Conservation (phyloP, 306 rosid species). For the Malus sieversii region DNA sequence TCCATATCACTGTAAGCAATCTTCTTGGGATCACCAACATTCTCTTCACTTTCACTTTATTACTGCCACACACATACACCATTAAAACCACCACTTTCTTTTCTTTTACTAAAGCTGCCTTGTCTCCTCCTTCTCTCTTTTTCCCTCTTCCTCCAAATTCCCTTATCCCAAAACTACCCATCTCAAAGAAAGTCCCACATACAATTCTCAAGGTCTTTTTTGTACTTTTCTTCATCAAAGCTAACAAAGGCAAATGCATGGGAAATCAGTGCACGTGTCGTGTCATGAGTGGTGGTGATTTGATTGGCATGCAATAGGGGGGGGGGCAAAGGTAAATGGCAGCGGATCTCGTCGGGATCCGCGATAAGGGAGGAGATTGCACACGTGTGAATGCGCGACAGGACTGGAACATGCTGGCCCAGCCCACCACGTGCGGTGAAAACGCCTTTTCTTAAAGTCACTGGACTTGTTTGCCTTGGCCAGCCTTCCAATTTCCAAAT, state of each 20-base stretch:
- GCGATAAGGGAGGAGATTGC: slow-evolving; percentile 20
- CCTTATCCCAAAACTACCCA: slow-evolving; percentile 30
- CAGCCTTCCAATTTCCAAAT: neutral
- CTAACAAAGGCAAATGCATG: slow-evolving; percentile 17
- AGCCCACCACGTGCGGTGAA: slow-evolving; percentile 62
- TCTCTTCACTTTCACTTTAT: slow-evolving; percentile 32
- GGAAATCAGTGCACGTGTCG: slow-evolving; percentile 20
- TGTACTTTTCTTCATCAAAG: slow-evolving; percentile 18
- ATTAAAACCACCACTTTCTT: slow-evolving; percentile 17
- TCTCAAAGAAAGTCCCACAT: slow-evolving; percentile 10
- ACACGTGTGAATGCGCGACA: slow-evolving; percentile 82
- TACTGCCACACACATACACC: slow-evolving; percentile 17
- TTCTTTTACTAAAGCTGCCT: slow-evolving; percentile 67
- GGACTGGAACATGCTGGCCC: slow-evolving; percentile 42
- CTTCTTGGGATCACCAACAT: slow-evolving; percentile 73
- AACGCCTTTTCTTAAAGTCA: neutral
- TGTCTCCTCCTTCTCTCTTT: slow-evolving; percentile 5
- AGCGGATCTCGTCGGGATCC: slow-evolving; percentile 43
- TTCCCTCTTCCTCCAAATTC: neutral
- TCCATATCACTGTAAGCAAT: slow-evolving; percentile 25
- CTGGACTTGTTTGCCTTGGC: neutral
- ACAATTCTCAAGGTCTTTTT: neutral
- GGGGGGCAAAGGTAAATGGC: slow-evolving; percentile 32
- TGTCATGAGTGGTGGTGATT: slow-evolving; percentile 25
- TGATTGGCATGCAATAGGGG: slow-evolving; percentile 28